Base-by-base conservation (phyloP, 2,329 filamentous ascomycete species). In the Arthrinium puccinioides region DNA sequence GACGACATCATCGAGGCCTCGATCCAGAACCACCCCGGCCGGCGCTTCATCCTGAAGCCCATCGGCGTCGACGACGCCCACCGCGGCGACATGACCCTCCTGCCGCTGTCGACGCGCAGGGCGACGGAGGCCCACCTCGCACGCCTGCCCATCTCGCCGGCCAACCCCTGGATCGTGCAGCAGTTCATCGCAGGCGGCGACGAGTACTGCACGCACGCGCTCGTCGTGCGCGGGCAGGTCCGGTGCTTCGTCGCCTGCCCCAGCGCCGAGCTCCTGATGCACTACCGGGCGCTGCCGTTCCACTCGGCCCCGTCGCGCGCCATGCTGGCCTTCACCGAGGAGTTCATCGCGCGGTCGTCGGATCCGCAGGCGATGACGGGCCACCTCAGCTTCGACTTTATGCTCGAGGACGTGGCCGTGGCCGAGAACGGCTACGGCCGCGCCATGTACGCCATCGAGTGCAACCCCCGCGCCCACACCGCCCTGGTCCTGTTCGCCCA, bases 191-290 rank as follows among this genome's bases (percentile, higher is more conserved):
- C 50, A 0, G 66, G 70, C 0, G 72, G 75, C 1, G 64, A 67
- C 0, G 82, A 87, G 53, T 87, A 79, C 53, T 84, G 80, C 56
- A 86, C 84, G 0, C 83, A 88, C 47, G 63, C 82, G 0, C 64
- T 88, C 3, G 61, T 88, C 4, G 65, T 87, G n/a, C 60, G 65
- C 0, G 83, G 83, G 2, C 57, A 70, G 23, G 71, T 89, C 13
- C 72, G 72, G 34, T 74, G 73, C 1, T 87, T 88, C 45, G 72
- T 77, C 6, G 76, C 82, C 0, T 86, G 82, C 50, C 74, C 74
- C 3, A 80, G 75, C 1, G 63, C 67, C 1, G 76, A 76, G 44
- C 61, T 82, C 4, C 61, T 78, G 18, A 82, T 84, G 73, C 77
- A 82, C 47, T 87, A 86, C 57, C 60, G 64, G 19, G 69, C 76